A percentile compares a stretch with the other conserved stretches of the same genome.
Conservation (phyloP, 495 filamentous ascomycete genomes). For the Hyaloscypha finlandica region DNA sequence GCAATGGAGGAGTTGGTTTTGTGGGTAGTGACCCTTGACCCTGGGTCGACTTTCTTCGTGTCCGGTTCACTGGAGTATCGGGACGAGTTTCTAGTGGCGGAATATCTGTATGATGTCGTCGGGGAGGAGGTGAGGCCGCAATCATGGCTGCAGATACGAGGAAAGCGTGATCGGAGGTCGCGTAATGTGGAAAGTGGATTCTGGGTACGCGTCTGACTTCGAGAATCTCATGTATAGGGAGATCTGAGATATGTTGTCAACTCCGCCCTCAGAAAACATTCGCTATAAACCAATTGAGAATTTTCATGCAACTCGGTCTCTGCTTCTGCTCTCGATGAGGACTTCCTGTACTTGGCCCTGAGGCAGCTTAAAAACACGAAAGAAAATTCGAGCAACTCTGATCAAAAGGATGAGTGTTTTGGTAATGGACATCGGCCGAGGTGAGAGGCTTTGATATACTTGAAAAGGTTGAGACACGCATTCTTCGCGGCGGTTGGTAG, state of each 20-base stretch:
- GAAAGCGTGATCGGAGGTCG: neutral
- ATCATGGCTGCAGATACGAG: slow-evolving; percentile 1
- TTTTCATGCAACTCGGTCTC: neutral
- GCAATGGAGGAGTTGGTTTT: slow-evolving; percentile 10
- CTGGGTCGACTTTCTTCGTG: slow-evolving; percentile 14
- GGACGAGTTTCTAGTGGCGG: slow-evolving; percentile 15
- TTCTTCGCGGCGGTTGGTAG: slow-evolving; percentile 5
- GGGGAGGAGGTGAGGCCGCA: neutral
- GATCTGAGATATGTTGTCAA: too few relatives aligned
- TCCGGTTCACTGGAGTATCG: neutral
- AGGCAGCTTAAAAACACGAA: slow-evolving; percentile 15
- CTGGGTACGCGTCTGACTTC: neutral
- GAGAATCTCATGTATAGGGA: too few relatives aligned
- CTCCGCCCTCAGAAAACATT: too few relatives aligned
- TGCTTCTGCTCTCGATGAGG: slow-evolving; percentile 7
- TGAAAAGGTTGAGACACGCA: neutral
- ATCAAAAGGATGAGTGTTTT: slow-evolving; percentile 12
- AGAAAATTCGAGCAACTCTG: slow-evolving; percentile 16
- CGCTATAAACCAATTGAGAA: neutral
- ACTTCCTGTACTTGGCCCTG: slow-evolving; percentile 9
- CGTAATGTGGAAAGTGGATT: slow-evolving; percentile 1
- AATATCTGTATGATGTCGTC: slow-evolving; percentile 16
- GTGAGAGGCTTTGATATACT: slow-evolving; percentile 10
- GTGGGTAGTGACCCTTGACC: neutral
- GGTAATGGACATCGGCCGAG: slow-evolving; percentile 11